Evolutionary conservation across 352 stramenopile species (phyloP).

Genomic region (Thalassiosira allenii): DNA sequence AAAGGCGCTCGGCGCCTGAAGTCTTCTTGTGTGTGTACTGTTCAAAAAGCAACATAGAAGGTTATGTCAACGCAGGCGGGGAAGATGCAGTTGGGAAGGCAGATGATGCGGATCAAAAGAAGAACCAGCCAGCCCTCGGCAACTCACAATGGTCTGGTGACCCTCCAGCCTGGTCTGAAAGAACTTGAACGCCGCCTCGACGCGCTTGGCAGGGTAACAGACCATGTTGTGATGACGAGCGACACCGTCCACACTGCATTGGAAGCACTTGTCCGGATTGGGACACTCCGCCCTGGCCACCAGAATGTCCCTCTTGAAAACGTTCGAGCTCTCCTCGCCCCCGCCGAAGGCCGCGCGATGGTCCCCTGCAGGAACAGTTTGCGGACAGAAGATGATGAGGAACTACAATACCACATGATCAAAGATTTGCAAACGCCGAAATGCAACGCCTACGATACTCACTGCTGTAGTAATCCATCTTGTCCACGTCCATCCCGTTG

Average conservation of each 20-base stretch:
- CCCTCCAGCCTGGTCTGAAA: slow-evolving; percentile 66
- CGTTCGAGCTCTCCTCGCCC: not conserved
- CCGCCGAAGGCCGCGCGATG: not conserved
- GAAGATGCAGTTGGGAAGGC: no score
- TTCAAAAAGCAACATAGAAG: no score
- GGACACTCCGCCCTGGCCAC: slow-evolving; percentile 49
- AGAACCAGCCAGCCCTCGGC: no score
- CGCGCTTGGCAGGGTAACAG: slow-evolving; percentile 79
- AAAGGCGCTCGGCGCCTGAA: slow-evolving; percentile 44
- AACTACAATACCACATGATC: not conserved
- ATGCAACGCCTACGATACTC: slow-evolving; percentile 2
- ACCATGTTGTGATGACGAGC: slow-evolving; percentile 57
- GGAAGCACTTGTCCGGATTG: slow-evolving; percentile 36
- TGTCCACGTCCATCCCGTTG: slow-evolving; percentile 79
- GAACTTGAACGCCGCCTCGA: slow-evolving; percentile 59
- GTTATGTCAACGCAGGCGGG: no score
- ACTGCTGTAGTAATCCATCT: slow-evolving; percentile 73
- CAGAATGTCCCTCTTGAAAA: slow-evolving; percentile 32
- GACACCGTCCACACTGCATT: no score
- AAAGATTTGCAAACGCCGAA: not conserved
- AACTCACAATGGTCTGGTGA: slow-evolving; percentile 52
- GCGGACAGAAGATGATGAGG: no score
- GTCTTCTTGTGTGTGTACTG: slow-evolving; percentile 70
- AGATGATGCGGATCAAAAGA: no score
- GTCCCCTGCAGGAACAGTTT: no score